Evolutionary conservation across 495 filamentous ascomycete species (phyloP), one percentile per base, ranked within the genome.

Genomic region (Cercophora samala): DNA sequence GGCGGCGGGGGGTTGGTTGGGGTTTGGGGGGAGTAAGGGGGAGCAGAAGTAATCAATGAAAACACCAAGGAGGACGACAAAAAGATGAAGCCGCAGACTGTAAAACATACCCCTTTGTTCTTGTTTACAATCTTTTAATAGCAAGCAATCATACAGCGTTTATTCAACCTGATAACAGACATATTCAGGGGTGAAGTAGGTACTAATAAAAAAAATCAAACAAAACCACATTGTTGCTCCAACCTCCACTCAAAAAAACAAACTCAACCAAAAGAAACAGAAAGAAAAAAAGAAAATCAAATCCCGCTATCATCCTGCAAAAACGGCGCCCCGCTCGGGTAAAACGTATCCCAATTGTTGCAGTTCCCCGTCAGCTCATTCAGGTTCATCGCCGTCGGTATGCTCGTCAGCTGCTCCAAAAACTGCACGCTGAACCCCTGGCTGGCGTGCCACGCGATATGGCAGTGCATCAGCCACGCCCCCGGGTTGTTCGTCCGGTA

Each of bases 401-500:
- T 75, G n/a, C 64, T 61, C 18, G 60, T 65, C 58, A 68, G 66
- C 71, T 72, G 75, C 73, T 85, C 82, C 18, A 62, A 19, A 22
- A 62, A 62, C 26, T 62, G 60, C 18, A 62, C 60, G n/a, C 60
- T 62, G n/a, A 62, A 62, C 19, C 60, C 60, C 26, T 62, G 60
- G 13, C 23, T 37, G 1, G 29, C 60, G n/a, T 62, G 60, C 84
- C 83, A 86, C 4, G 76, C 84, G 56, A 85, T 81, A 54, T 84
- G 79, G 56, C 86, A 82, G 24, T 81, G 76, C 64, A 82, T 71
- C 13, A 82, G 70, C 82, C 80, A 85, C 0, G 72, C 71, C 8
- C 85, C 77, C 1, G 79, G 80, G 52, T 83, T 81, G 58, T 83
- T 79, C 9, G 77, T 79, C 68, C 78, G 71, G 65, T 82, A 85